Conservation (phyloP, 441 rosid genomes). For the Dalechampia spathulata region DNA sequence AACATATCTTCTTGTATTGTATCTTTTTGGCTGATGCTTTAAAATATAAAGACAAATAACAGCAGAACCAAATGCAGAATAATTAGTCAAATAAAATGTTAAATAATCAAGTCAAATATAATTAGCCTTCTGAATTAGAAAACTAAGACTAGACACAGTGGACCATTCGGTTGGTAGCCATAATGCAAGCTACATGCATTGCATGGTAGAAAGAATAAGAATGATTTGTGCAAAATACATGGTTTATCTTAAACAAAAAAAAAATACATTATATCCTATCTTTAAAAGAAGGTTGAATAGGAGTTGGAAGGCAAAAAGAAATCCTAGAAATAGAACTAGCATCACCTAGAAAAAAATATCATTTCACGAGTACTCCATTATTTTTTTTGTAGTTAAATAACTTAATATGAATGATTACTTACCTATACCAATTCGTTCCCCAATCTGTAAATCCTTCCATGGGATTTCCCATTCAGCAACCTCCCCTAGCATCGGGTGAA, state of each 20-base stretch:
- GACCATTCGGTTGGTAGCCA: not conserved
- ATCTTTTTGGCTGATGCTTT: no score
- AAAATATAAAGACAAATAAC: no score
- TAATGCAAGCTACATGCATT: not conserved
- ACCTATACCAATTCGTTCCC: constrained; percentile 98
- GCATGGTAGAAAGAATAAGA: no score
- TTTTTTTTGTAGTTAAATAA: not conserved
- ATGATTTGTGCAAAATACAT: not conserved
- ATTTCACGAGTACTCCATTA: not conserved
- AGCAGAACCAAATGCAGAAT: no score
- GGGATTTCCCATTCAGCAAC: constrained; percentile 88
- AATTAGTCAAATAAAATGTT: not conserved
- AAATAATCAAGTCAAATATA: not conserved
- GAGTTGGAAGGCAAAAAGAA: no score
- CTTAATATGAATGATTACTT: constrained; percentile 20
- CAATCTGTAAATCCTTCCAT: constrained; percentile 96
- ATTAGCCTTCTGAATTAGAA: not conserved
- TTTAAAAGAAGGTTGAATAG: no score
- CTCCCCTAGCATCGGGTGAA: constrained; percentile 68
- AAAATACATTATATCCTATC: no score
- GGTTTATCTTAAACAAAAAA: no score
- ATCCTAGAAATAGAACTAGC: no score
- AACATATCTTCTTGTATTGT: no score
- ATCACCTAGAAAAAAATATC: no score
- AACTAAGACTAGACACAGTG: not conserved